Evolutionary conservation across 2,329 filamentous ascomycete genomes (phyloP).

Genomic region (Neospermospora avenae): DNA sequence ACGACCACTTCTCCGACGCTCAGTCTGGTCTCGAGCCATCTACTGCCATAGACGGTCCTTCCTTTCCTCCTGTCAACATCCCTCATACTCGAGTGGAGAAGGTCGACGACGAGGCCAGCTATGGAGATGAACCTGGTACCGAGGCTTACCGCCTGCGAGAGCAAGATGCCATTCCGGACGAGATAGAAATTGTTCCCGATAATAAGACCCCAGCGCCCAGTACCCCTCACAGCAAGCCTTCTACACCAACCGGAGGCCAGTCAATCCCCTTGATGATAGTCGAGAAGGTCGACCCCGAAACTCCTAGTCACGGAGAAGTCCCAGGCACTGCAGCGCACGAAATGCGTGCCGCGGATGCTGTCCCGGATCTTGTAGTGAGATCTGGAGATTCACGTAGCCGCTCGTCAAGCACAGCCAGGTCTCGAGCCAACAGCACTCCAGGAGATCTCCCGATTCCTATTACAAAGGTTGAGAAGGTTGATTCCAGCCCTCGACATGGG

Average conservation of each 20-base stretch:
- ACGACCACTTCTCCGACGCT: conserved; percentile 68
- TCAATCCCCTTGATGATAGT: conserved; percentile 57
- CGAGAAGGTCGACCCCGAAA: conserved; percentile 52
- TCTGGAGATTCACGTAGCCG: conserved; percentile 24
- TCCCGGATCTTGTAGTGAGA: conserved; percentile 57
- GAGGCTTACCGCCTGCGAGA: conserved; percentile 54
- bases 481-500: conserved; percentile 54
- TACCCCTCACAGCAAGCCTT: conserved; percentile 10
- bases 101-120: conserved; percentile 54
- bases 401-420: conserved; percentile 22
- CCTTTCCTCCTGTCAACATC: conserved; percentile 33
- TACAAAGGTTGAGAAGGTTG: conserved; percentile 56
- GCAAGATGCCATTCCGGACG: conserved; percentile 57
- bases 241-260: conserved; percentile 27
- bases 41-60: conserved; percentile 43
- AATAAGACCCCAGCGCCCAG: neutral
- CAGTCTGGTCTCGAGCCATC: conserved; percentile 48
- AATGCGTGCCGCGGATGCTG: conserved; percentile 53
- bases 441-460: conserved; percentile 49
- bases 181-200: conserved; percentile 46
- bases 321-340: conserved; percentile 57
- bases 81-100: conserved; percentile 58
- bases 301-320: conserved; percentile 57
- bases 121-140: conserved; percentile 61
- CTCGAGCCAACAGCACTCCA: conserved; percentile 32